phyloP scores from a whole-genome alignment of 2,329 filamentous ascomycete species.

The Fusarium lateritium region DNA sequence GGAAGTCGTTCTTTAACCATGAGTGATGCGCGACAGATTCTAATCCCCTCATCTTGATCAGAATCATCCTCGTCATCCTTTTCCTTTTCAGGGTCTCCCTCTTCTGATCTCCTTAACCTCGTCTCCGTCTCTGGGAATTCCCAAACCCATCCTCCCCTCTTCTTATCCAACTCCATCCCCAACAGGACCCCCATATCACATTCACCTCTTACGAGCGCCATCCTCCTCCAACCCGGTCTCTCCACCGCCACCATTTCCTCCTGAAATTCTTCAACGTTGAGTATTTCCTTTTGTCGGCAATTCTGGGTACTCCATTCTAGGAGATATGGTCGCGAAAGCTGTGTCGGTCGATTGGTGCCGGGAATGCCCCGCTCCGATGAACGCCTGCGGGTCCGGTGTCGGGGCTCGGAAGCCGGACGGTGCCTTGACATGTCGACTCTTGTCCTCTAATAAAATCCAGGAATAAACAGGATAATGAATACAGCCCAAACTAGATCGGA shows the following conservation, averaged over 20 bases:
- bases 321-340: constrained; percentile 40
- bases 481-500: too few relatives aligned
- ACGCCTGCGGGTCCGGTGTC: constrained; percentile 36
- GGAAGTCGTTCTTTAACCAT: constrained; percentile 39
- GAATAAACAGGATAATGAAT: too few relatives aligned
- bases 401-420: constrained; percentile 34
- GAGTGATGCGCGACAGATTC: constrained; percentile 44
- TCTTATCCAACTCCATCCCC: constrained; percentile 38
- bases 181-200: constrained; percentile 38
- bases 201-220: constrained; percentile 45
- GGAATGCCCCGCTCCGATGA: constrained; percentile 42
- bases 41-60: constrained; percentile 34
- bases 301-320: constrained; percentile 46
- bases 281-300: constrained; percentile 39
- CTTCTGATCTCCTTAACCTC: too few relatives aligned
- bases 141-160: constrained; percentile 41
- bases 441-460: background rate
- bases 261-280: constrained; percentile 35
- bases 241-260: constrained; percentile 39
- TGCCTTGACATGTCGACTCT: constrained; percentile 35
- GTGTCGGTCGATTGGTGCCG: constrained; percentile 13
- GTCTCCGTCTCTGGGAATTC: constrained; percentile 45
- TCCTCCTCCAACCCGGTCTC: constrained; percentile 38
- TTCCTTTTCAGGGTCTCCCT: background rate
- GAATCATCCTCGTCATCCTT: constrained; percentile 5